Evolutionary conservation across 176 grass and related monocot genomes (phyloP).

Genomic region (Oryza nivara): DNA sequence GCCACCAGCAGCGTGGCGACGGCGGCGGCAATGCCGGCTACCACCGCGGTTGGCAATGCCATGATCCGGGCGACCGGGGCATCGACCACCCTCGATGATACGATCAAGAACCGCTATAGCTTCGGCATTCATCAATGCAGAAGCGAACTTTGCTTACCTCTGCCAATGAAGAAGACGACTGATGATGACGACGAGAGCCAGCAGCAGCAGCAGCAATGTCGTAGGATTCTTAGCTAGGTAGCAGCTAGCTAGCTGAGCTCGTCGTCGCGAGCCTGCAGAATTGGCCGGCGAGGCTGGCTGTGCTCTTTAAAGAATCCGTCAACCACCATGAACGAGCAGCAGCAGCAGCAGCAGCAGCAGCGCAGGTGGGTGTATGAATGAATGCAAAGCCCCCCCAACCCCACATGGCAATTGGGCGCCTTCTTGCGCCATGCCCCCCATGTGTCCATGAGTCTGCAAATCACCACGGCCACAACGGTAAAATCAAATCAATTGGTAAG

Average conservation of each 20-base stretch:
- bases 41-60: conserved; percentile 59
- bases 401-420: conserved; percentile 50
- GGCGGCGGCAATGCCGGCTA: conserved; percentile 65
- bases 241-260: not conserved
- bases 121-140: conserved; percentile 63
- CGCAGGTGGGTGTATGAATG: conserved; percentile 33
- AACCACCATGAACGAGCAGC: conserved; percentile 20
- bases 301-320: conserved; percentile 36
- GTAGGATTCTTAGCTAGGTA: not conserved
- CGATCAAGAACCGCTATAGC: conserved; percentile 41
- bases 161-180: not conserved
- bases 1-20: conserved; percentile 43
- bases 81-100: conserved; percentile 63
- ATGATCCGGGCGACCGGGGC: conserved; percentile 66
- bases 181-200: not conserved
- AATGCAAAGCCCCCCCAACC: conserved; percentile 21
- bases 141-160: not conserved
- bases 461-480: not conserved
- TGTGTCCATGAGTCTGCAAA: conserved; percentile 10
- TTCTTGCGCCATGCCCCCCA: conserved; percentile 17
- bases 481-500: conserved; percentile 10
- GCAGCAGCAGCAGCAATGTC: not conserved
- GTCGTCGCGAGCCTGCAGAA: not conserved
- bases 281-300: not conserved
- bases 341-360: not conserved